A percentile compares a stretch with the other conserved stretches of the same genome.
Evolutionary conservation across 148 eudicot species (phyloP).

Genomic region (Linanthus parryae): DNA sequence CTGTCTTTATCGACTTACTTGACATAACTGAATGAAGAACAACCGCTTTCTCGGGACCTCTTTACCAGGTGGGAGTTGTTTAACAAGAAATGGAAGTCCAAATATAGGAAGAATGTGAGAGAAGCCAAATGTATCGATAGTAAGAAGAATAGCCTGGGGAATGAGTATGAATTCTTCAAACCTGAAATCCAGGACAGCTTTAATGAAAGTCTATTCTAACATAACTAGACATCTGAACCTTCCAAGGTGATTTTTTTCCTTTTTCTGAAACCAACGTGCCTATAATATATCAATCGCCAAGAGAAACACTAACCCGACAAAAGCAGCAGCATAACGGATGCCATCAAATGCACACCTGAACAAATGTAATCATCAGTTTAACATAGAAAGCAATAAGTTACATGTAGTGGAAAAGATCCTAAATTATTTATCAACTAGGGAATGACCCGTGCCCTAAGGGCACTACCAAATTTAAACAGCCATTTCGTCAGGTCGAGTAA

Average conservation of each 20-base stretch:
- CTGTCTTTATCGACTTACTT: constrained; percentile 37
- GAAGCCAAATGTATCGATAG: constrained; percentile 87
- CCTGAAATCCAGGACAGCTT: constrained; percentile 28
- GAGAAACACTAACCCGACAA: constrained; percentile 63
- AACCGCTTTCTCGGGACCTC: constrained; percentile 27
- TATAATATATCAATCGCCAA: neutral
- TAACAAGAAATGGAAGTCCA: constrained; percentile 77
- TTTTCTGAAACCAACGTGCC: neutral
- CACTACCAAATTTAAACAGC: no score
- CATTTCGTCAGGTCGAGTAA: no score
- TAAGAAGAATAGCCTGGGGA: constrained; percentile 80
- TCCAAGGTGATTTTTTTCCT: no score
- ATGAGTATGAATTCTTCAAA: constrained; percentile 86
- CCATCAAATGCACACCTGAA: constrained; percentile 99
- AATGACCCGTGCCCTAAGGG: no score
- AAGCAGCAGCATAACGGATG: constrained; percentile 91
- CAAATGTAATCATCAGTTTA: neutral
- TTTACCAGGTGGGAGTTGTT: constrained; percentile 10
- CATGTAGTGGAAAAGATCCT: no score
- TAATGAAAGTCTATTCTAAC: neutral
- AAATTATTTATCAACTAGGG: no score
- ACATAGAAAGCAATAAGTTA: neutral
- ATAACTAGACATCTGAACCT: no score
- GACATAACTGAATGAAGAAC: constrained; percentile 49
- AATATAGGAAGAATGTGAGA: constrained; percentile 79